Evolutionary conservation across 2,329 filamentous ascomycete genomes (phyloP), one percentile per base, ranked within the genome.

Genomic region (Aciculosporium take): DNA sequence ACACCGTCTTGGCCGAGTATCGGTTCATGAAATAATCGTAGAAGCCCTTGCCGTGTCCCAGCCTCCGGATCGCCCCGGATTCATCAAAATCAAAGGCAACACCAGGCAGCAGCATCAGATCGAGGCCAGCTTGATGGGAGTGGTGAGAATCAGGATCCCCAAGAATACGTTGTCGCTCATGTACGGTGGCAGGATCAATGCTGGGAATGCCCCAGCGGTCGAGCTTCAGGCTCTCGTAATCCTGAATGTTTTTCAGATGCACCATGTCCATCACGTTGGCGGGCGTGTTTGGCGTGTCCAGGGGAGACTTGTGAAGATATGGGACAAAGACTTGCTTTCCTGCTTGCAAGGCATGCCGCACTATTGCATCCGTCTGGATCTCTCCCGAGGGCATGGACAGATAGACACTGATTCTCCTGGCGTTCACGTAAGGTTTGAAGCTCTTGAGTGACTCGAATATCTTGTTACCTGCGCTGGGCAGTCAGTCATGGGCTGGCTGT

Each of bases 131-230:
- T 45, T 58, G 52, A 49, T 66, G 57, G 23, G 69, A 61, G 35
- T 56, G 55, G 39, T 62, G 53, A 5, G 55, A 60, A 30, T 65
- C 78, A 2, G 65, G 63, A 10, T 74, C 76, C 31, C 82, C 82
- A 42, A 94, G 74, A 44, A 86, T 80, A 50, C 88, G 85, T 50
- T 76, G 71, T 51, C 88, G 74, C 46, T 68, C 62, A 37, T 69
- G 58, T 3, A 93, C 69, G 2, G 81, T 82, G 17, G 72, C 67
- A 38, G 71, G 65, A 45, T 76, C 70, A 44, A 94, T 74, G 25
- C 83, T 89, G n/a, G 91, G 91, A 48, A 98, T 98, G 8, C 87
- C 88, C 91, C 91, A 98, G 57, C 73, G 77, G 61, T 98, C 91
- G 31, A 72, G 71, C 53, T 78, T 64, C 45, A 96, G 67, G 20